Conservation (phyloP, 306 rosid genomes). For the Sindora glabra region DNA sequence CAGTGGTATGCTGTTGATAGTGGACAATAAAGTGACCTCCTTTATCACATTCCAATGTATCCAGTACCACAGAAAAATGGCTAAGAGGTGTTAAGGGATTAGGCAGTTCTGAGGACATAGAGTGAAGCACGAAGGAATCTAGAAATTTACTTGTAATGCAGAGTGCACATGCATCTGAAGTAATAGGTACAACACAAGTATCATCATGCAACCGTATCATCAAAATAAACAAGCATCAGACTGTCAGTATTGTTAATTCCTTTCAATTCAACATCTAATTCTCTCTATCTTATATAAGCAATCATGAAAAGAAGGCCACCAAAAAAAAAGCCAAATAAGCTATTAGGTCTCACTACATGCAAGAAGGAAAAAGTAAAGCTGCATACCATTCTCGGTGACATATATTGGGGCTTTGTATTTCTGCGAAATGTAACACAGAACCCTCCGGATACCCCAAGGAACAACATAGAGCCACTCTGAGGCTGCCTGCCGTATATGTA, state of each 20-base stretch:
- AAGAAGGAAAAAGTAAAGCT: background rate
- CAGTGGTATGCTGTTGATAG: background rate
- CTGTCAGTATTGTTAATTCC: background rate
- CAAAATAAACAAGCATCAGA: background rate
- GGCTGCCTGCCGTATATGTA: constrained; percentile 65
- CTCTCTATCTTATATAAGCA: background rate
- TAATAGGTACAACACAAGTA: no score
- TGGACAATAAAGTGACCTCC: background rate
- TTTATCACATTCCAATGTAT: background rate
- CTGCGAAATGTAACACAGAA: constrained; percentile 57
- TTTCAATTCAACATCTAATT: background rate
- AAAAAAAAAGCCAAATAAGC: no score
- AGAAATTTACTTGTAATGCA: no score
- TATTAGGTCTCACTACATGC: no score
- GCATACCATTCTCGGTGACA: constrained; percentile 86
- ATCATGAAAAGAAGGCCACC: no score
- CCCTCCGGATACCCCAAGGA: constrained; percentile 89
- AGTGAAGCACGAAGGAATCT: no score
- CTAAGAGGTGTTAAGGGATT: no score
- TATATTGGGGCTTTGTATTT: constrained; percentile 55
- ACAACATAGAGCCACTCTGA: constrained; percentile 95
- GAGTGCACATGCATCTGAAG: no score
- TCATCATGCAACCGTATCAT: background rate
- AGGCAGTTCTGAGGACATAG: background rate
- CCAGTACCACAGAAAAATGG: no score